These are phyloP conservation scores for Rubus idaeus DNA, from an alignment of 306 rosid genomes.

Conservation along the genomic window DNA sequence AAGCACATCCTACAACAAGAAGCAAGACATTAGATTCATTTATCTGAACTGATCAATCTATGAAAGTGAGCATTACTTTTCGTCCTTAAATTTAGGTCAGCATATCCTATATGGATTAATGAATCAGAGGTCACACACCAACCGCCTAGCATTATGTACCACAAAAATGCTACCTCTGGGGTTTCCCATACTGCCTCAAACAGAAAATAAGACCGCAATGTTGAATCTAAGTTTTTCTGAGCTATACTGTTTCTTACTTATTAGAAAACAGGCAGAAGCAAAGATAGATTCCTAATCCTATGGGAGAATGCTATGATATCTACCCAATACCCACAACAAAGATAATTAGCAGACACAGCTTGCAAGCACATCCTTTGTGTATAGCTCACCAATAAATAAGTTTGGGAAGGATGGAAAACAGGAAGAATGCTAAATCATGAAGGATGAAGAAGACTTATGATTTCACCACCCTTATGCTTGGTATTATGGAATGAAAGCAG, in stretches of 20 bases:
- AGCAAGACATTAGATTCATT: neutral
- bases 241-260: neutral
- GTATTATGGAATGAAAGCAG: neutral
- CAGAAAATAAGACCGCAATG: neutral
- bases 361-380: neutral
- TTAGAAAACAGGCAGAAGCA: neutral
- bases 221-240: neutral
- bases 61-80: neutral
- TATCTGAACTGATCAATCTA: neutral
- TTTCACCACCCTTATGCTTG: neutral
- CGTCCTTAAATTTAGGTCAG: neutral
- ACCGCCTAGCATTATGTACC: neutral
- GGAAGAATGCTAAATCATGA: constrained; percentile 2
- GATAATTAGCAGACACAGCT: neutral
- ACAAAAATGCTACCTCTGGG: neutral
- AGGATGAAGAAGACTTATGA: neutral
- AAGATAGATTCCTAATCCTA: neutral
- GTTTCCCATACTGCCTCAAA: neutral
- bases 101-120: neutral
- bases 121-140: neutral
- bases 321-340: neutral
- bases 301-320: neutral
- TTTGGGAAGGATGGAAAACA: neutral
- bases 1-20: constrained; percentile 6
- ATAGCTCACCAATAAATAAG: neutral